Evolutionary conservation across 106 monocot species (phyloP), one percentile per base, ranked within the genome.

Genomic region (Narthecium ossifragum): DNA sequence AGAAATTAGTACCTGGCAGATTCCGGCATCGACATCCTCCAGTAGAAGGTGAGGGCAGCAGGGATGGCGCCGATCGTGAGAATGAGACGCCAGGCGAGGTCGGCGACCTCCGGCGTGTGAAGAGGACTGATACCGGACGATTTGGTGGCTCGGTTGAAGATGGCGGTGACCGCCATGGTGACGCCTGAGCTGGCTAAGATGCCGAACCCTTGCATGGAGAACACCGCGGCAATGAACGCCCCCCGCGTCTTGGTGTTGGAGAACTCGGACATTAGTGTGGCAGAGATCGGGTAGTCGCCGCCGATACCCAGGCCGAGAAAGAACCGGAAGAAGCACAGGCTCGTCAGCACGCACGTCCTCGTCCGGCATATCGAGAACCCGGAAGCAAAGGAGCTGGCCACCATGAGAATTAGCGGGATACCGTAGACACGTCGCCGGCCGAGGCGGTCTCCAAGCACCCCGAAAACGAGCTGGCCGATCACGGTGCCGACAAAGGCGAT

Each of bases 121-220:
- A 29, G 25, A 33, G 51, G 34, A 6, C 2, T 8, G 29, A 23
- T 23, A 5, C 11, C 26, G 24, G 8, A 25, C 11, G 6, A 0
- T 38, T 53, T 48, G 9, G 53, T 57, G 18, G 39, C 40, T 0
- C 17, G 22, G 18, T 75, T 25, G 33, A 75, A 75, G 7, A 40
- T 51, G 1, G 60, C 37, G 2, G 70, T 27, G 18, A 62, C 32
- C 5, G 71, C 60, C 77, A 77, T 77, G 11, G 71, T 77, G 18
- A 77, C 66, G 1, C 31, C 77, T 2, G 77, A 72, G 22, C 77
- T 61, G 0, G 70, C 77, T 24, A 77, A 46, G 8, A 77, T 71
- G 8, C 77, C 77, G 17, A 66, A 71, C n/a, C 77, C 78, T 27
- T 78, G 78, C 78, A 78, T 78, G 17, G 78, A 72, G 57, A 78